A percentile compares a stretch with the other conserved stretches of the same genome.
Conservation (phyloP, 2,329 filamentous ascomycete genomes). For the Scopulariopsis brevicaulis region DNA sequence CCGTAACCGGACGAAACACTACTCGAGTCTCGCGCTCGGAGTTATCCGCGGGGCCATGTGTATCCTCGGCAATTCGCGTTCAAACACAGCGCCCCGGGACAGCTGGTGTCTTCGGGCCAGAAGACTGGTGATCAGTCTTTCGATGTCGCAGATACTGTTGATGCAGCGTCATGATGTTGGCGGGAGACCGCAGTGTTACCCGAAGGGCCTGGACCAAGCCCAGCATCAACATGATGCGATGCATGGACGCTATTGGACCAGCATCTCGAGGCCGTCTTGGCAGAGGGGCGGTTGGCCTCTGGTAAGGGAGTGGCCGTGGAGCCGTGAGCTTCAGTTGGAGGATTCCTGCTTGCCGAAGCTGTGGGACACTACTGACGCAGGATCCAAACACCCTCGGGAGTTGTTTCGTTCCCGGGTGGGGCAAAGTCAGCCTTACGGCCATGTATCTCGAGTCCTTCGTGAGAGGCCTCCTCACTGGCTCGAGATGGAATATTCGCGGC, state of each 20-base stretch:
- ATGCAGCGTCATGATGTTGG: background rate
- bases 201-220: background rate
- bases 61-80: background rate
- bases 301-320: too few species aligned
- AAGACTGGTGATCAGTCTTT: background rate
- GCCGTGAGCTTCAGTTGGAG: too few species aligned
- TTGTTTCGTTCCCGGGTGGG: background rate
- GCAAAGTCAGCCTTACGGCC: background rate
- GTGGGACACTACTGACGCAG: background rate
- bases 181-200: background rate
- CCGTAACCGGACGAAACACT: background rate
- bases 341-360: background rate
- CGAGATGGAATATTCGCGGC: background rate
- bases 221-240: background rate
- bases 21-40: background rate
- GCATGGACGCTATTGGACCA: background rate
- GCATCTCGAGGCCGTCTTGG: background rate
- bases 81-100: background rate
- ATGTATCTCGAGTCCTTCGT: background rate
- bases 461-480: background rate
- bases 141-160: background rate
- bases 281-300: too few species aligned
- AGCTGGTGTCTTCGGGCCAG: background rate
- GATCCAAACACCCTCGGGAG: background rate
- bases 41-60: background rate